Evolutionary conservation across 2,329 filamentous ascomycete genomes (phyloP), one percentile per base, ranked within the genome.

Genomic region (Fusarium brevicatenulatum): DNA sequence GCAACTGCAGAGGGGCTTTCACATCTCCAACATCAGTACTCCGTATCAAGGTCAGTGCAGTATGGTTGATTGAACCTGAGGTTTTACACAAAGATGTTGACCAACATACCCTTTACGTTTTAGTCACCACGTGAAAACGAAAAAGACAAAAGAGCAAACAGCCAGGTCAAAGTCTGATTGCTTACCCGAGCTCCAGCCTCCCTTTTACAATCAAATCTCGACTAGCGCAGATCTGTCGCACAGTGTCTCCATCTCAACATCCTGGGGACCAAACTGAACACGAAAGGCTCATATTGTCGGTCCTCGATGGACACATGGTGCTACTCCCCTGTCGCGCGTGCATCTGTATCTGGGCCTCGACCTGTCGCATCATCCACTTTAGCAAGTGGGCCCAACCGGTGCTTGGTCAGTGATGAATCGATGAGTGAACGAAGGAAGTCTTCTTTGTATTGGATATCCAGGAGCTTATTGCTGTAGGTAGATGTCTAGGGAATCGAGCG

Each of bases 201-300:
- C 70, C 50, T 68, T 77, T 74, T 69, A 54, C 70, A 77, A 75
- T 77, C 75, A 75, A 77, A 77, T 77, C 63, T 77, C 74, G 71
- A 64, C 66, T 77, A 77, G 75, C 73, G 76, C 53, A 77, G 73
- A 77, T 77, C 76, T 77, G 75, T 77, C 54, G 72, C 76, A 77
- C 76, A 74, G 70, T 77, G 69, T 70, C 52, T 63, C 66, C 63
- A 37, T 64, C 58, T 52, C 63, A 61, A 56, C 39, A 55, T 68
- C 46, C 64, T 72, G 42, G 70, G 60, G 72, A 75, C 68, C 63
- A 64, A 77, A 75, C 69, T 76, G 73, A 77, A 77, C 75, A 76
- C 74, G 71, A 77, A 76, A 63, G 62, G 58, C 56, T 59, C 68
- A 67, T 62, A 69, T 69, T 66, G 47, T 69, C 67, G 62, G 59